Percentiles rank a stretch among this genome's conserved stretches.
Evolutionary conservation across 345 rosid genomes (phyloP).

Genomic region (Acer negundo): DNA sequence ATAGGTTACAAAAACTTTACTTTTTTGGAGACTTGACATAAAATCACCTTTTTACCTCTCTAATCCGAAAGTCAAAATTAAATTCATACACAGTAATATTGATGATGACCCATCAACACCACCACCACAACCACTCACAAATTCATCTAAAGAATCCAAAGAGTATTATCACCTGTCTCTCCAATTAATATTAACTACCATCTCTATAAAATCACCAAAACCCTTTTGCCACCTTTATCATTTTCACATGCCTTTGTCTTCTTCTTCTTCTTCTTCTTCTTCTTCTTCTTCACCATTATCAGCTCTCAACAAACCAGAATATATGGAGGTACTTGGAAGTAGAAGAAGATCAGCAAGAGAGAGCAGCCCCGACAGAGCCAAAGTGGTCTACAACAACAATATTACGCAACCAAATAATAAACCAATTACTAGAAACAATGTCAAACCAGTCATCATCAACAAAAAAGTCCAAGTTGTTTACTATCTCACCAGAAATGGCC

Average conservation of each 20-base stretch:
- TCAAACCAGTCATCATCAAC: slow-evolving; percentile 22
- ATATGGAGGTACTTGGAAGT: slow-evolving; percentile 33
- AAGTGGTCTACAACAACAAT: slow-evolving; percentile 11
- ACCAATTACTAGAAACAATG: not conserved
- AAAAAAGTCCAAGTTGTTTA: slow-evolving; percentile 75
- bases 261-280: not conserved
- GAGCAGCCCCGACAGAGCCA: slow-evolving; percentile 48
- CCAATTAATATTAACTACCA: not conserved
- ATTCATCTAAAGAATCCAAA: slow-evolving; percentile 27
- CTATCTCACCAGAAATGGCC: slow-evolving; percentile 88
- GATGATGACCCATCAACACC: slow-evolving; percentile 24
- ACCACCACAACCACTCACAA: not conserved
- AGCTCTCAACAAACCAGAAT: not conserved
- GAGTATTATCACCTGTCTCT: not conserved
- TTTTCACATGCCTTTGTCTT: not conserved
- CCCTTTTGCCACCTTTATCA: not conserved
- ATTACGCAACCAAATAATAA: slow-evolving; percentile 21
- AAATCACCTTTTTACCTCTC: slow-evolving; percentile 10
- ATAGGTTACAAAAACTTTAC: no score
- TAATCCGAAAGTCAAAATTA: slow-evolving; percentile 27
- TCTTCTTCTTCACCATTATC: slow-evolving; percentile 7
- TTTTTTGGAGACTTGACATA: not conserved
- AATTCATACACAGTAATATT: not conserved
- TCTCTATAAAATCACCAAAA: not conserved
- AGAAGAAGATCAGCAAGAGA: slow-evolving; percentile 43